Conservation (phyloP, 768 basidiomycete species). For the Leccinum fibrillosum region DNA sequence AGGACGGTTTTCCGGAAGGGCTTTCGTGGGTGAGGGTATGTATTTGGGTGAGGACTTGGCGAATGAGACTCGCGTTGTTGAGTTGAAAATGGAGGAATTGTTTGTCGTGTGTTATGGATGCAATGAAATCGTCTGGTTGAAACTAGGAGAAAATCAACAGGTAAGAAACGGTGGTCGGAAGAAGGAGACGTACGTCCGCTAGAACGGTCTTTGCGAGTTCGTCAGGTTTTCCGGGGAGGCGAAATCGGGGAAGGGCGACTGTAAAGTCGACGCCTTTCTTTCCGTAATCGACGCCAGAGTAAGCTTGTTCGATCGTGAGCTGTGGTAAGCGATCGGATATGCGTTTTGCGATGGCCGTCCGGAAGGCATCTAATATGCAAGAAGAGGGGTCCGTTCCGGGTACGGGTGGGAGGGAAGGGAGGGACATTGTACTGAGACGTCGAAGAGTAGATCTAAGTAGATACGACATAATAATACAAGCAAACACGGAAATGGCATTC, state of each 20-base stretch:
- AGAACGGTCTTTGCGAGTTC: constrained; percentile 72
- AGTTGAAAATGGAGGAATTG: constrained; percentile 83
- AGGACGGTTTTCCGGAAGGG: constrained; percentile 59
- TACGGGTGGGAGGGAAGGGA: constrained; percentile 40
- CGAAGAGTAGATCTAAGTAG: background rate
- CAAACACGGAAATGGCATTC: background rate
- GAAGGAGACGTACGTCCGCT: constrained; percentile 51
- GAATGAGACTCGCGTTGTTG: constrained; percentile 60
- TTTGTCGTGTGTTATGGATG: constrained; percentile 64
- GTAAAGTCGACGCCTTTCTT: constrained; percentile 95
- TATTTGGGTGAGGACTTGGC: constrained; percentile 68
- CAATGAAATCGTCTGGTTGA: constrained; percentile 76
- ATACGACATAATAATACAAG: background rate
- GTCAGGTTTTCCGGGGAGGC: constrained; percentile 79
- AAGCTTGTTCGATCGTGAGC: constrained; percentile 74
- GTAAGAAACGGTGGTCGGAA: background rate
- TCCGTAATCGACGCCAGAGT: constrained; percentile 81
- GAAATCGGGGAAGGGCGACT: constrained; percentile 88
- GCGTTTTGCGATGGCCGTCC: constrained; percentile 74
- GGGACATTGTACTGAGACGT: constrained; percentile 1
- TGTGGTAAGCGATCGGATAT: constrained; percentile 61
- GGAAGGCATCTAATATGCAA: constrained; percentile 72
- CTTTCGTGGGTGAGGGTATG: constrained; percentile 65
- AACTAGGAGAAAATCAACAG: constrained; percentile 51
- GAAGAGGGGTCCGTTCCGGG: constrained; percentile 57